Evolutionary conservation across 2,329 filamentous ascomycete genomes (phyloP), one percentile per base, ranked within the genome.

Genomic region (Sporothrix humicola): DNA sequence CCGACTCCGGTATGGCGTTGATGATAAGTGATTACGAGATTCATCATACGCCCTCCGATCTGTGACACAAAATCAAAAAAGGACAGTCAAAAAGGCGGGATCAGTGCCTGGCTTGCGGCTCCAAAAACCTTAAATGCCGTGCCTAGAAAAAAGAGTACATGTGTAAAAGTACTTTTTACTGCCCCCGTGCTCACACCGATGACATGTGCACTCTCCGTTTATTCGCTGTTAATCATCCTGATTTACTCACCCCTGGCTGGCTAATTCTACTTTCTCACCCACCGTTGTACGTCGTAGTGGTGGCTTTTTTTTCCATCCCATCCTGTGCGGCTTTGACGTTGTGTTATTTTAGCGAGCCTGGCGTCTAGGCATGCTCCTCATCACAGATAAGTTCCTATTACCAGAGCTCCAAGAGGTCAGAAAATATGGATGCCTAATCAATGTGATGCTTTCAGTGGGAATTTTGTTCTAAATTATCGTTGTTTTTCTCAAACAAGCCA

Each of bases 351-450:
- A 37, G 31, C 31, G 31, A 37, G 31, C 31, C 37, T 65, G 61
- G 59, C 59, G 20, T 23, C 42, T 65, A 4, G 61, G 42, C 42
- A 48, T 12, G 26, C 23, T 20, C 3, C 26, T 13, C 37, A 66
- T 50, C 46, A 66, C 12, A 68, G 1, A 66, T 2, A 68, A 2
- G 37, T n/a, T 17, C 17, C 26, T 17, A n/a, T 52, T n/a, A 54
- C 20, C 50, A 17, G 6, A n/a, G 12, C 4, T 12, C 2, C 42
- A 10, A 48, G 42, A 44, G 42, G 20, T 17, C 20, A 37, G 8
- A 71, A 37, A 37, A 71, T 42, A 71, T 71, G 69, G 69, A 71
- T 71, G 69, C 69, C 69, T 71, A 71, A 42, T 63, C 17, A 20
- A 26, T 26, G 42, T 66, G 42, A 48, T 66, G 61, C n/a, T 42